Percentiles rank a stretch among this genome's conserved stretches.
Conservation (phyloP, 2,329 filamentous ascomycete genomes). For the Truncatella angustata region DNA sequence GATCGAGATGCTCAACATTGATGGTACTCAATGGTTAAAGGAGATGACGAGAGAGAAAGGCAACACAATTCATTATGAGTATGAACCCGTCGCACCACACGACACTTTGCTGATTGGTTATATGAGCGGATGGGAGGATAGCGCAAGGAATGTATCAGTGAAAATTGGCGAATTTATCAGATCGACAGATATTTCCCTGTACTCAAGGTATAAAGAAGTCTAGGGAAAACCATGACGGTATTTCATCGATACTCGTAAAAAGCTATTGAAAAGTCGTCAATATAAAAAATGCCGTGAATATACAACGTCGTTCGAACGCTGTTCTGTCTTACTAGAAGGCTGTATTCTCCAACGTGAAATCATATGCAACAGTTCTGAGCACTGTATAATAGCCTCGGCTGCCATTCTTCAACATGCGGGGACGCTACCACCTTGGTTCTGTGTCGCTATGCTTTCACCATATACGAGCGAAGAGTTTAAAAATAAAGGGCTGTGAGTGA, state of each 20-base stretch:
- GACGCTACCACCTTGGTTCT: no score
- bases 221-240: not conserved
- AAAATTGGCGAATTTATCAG: slow-evolving; percentile 22
- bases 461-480: no score
- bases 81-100: slow-evolving; percentile 40
- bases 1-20: slow-evolving; percentile 30
- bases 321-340: no score
- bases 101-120: slow-evolving; percentile 42
- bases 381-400: no score
- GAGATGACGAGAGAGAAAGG: slow-evolving; percentile 21
- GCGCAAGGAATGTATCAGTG: slow-evolving; percentile 18
- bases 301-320: no score
- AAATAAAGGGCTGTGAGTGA: no score
- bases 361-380: no score
- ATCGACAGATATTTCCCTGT: not conserved
- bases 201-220: not conserved
- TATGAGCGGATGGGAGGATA: slow-evolving; percentile 39
- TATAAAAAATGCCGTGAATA: no score
- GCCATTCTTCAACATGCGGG: no score
- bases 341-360: no score
- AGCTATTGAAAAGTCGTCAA: not conserved
- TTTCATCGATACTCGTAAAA: not conserved
- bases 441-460: no score
- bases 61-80: slow-evolving; percentile 32
- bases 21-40: slow-evolving; percentile 58